Conservation (phyloP, 225 moss, liverwort and hornwort species). For the Takakia lepidozioides region DNA sequence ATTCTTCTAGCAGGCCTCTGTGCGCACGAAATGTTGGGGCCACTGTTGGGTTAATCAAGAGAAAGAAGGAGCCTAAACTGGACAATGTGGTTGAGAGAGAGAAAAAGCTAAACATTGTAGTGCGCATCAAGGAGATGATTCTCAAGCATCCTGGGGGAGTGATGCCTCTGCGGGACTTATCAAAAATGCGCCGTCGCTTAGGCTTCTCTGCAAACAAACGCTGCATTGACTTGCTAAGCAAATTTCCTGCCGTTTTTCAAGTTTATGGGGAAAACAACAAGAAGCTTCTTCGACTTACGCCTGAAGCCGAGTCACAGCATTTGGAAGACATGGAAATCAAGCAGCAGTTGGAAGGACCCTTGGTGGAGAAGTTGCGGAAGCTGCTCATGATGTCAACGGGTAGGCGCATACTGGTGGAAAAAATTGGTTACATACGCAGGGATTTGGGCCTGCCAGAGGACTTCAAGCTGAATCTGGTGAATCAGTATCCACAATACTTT, state of each 20-base stretch:
- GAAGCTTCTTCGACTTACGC: constrained; percentile 63
- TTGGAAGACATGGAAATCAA: constrained; percentile 44
- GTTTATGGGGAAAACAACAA: constrained; percentile 57
- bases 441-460: constrained; percentile 81
- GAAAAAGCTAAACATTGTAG: constrained; percentile 74
- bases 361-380: constrained; percentile 67
- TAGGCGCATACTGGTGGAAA: constrained; percentile 51
- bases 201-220: constrained; percentile 55
- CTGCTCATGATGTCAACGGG: constrained; percentile 89
- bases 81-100: constrained; percentile 76
- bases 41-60: constrained; percentile 44
- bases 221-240: constrained; percentile 52
- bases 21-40: too few species aligned
- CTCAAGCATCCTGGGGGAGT: constrained; percentile 72
- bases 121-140: constrained; percentile 64
- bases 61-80: constrained; percentile 62
- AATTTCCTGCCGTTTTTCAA: constrained; percentile 61
- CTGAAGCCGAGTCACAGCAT: constrained; percentile 48
- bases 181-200: constrained; percentile 40
- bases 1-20: too few species aligned
- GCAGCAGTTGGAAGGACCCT: constrained; percentile 48
- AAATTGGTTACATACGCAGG: constrained; percentile 60
- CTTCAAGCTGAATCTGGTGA: constrained; percentile 38
- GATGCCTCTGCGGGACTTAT: constrained; percentile 66
- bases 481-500: constrained; percentile 43